Base-by-base conservation (phyloP, 257 asterid species). In the Solanum bulbocastanum region DNA sequence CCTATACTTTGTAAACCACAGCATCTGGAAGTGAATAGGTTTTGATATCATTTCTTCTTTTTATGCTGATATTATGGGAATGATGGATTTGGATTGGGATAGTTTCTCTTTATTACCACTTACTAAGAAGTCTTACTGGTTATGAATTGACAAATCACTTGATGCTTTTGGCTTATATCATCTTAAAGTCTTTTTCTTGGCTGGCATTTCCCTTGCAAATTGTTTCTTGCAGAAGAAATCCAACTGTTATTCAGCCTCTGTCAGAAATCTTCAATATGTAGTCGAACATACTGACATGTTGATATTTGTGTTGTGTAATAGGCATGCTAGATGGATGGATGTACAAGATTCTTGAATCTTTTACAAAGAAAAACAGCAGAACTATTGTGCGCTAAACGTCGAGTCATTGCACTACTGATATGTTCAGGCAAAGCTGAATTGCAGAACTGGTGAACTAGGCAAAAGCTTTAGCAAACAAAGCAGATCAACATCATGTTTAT, bases 271-370 rank as follows among this genome's bases (percentile, higher is more conserved):
- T 79, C 65, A 42, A 8, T 30, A 78, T 78, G 36, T 78, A n/a
- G 60, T 14, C 65, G 18, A 42, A 25, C 62, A 42, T 30, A 42
- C 62, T 42, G 65, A 79, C 39, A 44, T 42, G 15, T 27, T 44
- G 37, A 8, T 52, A 52, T 20, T 37, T 88, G 5, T 49, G 73
- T 69, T 66, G 39, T 76, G 65, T 78, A 84, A 81, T 95, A 97
- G 99, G 99, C 78, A 93, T 97, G 99, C 94, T 97, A 79, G 99
- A 95, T 90, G 93, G 93, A 94, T 97, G 99, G 99, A 95, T 95
- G 98, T 92, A 88, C 93, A 93, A 96, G 89, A 83, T 95, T 87
- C 84, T 96, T 76, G 98, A 95, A 91, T 91, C 94, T 60, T 23
- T 96, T 88, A 90, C 94, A 52, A 93, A 94, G 88, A 96, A 96